A percentile compares a stretch with the other conserved stretches of the same genome.
Conservation (phyloP, 176 grass and related monocot species). For the Triticum turgidum region DNA sequence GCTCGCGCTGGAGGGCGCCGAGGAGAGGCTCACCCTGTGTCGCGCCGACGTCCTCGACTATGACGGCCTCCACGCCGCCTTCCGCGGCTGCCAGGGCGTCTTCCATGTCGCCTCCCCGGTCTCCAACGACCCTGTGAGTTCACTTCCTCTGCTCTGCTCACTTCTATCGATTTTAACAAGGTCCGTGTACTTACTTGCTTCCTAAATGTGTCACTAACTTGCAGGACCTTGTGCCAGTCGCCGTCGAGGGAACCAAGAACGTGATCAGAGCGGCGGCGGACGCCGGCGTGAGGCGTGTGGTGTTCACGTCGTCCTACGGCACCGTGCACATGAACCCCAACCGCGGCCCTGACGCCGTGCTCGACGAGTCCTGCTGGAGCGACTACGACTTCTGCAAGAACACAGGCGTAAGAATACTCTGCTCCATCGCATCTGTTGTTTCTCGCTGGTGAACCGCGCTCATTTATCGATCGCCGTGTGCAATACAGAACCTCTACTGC, state of each 20-base stretch:
- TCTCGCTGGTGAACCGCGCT: background rate
- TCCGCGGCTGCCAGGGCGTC: slow-evolving; percentile 52
- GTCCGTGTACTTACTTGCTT: background rate
- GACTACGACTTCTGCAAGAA: slow-evolving; percentile 51
- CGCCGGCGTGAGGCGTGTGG: slow-evolving; percentile 17
- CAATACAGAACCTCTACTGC: slow-evolving; percentile 49
- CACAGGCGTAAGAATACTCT: slow-evolving; percentile 28
- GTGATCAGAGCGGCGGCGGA: slow-evolving; percentile 43
- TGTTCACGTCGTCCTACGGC: slow-evolving; percentile 53
- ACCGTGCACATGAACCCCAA: slow-evolving; percentile 70
- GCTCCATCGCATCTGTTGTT: background rate
- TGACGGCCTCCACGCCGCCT: slow-evolving; percentile 18
- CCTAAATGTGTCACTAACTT: background rate
- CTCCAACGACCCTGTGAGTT: slow-evolving; percentile 26
- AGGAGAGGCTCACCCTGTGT: slow-evolving; percentile 39
- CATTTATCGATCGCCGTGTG: too few species aligned
- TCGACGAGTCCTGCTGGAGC: slow-evolving; percentile 65
- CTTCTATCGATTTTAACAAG: background rate
- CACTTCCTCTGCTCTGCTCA: background rate
- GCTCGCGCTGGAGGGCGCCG: slow-evolving; percentile 15
- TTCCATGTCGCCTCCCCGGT: slow-evolving; percentile 59
- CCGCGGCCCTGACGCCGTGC: slow-evolving; percentile 44
- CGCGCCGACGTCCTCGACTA: slow-evolving; percentile 45
- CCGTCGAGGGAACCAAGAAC: slow-evolving; percentile 45
- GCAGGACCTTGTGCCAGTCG: slow-evolving; percentile 36